phyloP scores from a whole-genome alignment of 345 rosid species.

The Pistacia atlantica region DNA sequence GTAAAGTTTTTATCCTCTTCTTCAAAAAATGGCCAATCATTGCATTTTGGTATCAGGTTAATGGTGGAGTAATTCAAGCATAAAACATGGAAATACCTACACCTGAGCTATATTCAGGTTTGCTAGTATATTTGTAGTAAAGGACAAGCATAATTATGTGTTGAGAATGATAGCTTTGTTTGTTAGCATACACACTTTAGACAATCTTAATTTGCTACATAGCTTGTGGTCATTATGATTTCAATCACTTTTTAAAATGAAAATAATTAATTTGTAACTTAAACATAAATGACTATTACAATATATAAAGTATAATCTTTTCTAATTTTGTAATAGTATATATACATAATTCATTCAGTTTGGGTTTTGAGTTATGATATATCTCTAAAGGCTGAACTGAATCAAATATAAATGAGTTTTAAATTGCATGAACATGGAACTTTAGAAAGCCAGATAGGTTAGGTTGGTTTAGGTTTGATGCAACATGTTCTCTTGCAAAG shows the following conservation, averaged over 20 bases:
- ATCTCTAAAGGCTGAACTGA: neutral
- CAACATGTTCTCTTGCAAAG: neutral
- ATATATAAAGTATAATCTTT: too few species aligned
- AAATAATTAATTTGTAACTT: too few species aligned
- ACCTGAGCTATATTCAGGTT: neutral
- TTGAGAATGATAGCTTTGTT: neutral
- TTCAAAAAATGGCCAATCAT: neutral
- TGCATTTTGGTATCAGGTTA: conserved; percentile 1
- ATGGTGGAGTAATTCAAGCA: conserved; percentile 10
- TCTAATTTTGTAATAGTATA: neutral
- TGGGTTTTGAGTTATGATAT: neutral
- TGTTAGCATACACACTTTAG: neutral
- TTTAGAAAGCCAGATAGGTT: neutral
- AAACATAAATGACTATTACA: neutral
- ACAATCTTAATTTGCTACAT: neutral
- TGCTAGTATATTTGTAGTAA: neutral
- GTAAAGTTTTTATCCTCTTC: conserved; percentile 30
- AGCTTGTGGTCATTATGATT: neutral
- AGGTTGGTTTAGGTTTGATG: neutral
- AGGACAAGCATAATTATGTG: conserved; percentile 4
- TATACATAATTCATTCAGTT: conserved; percentile 2
- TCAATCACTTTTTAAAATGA: too few species aligned
- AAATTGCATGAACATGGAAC: neutral
- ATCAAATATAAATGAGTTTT: neutral
- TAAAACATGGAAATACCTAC: conserved; percentile 1